Evolutionary conservation across 768 basidiomycete species (phyloP).

Genomic region (Solioccasus polychromus): DNA sequence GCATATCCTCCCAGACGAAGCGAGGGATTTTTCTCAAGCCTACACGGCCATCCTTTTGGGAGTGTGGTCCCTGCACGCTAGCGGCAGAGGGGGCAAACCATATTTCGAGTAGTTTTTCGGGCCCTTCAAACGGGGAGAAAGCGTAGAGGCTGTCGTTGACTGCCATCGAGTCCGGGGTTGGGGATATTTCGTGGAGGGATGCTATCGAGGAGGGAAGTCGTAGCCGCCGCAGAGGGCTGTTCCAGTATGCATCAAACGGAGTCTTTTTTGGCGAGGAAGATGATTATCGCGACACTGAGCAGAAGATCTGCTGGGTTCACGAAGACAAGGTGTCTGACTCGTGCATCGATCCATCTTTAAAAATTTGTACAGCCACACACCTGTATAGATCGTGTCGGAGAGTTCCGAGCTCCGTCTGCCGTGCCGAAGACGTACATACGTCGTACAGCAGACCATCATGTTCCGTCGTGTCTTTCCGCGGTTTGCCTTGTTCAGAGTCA

Average conservation of each 20-base stretch:
- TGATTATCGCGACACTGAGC: slow-evolving; percentile 15
- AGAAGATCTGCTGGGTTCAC: slow-evolving; percentile 15
- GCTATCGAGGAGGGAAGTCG: slow-evolving; percentile 48
- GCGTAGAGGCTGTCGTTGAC: slow-evolving; percentile 22
- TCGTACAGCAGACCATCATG: slow-evolving; percentile 22
- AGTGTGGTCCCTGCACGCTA: slow-evolving; percentile 47
- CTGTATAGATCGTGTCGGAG: slow-evolving; percentile 23
- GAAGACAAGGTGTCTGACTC: slow-evolving; percentile 11
- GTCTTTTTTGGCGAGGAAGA: slow-evolving; percentile 10
- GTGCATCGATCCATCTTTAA: slow-evolving; percentile 10
- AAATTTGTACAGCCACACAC: slow-evolving; percentile 21
- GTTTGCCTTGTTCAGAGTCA: slow-evolving; percentile 43
- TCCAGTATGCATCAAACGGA: slow-evolving; percentile 45
- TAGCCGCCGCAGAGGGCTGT: slow-evolving; percentile 34
- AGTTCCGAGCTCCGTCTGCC: slow-evolving; percentile 4
- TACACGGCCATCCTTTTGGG: slow-evolving; percentile 40
- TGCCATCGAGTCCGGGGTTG: slow-evolving; percentile 21
- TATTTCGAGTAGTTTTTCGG: slow-evolving; percentile 93
- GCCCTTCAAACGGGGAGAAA: slow-evolving; percentile 79
- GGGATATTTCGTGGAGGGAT: slow-evolving; percentile 26
- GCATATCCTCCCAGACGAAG: slow-evolving; percentile 92
- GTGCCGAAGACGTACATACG: neutral
- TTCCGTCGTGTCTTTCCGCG: slow-evolving; percentile 42
- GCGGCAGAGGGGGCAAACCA: slow-evolving; percentile 89
- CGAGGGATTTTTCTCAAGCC: slow-evolving; percentile 79